Conservation (phyloP, 2,329 filamentous ascomycete species). For the Colletotrichum limetticola region DNA sequence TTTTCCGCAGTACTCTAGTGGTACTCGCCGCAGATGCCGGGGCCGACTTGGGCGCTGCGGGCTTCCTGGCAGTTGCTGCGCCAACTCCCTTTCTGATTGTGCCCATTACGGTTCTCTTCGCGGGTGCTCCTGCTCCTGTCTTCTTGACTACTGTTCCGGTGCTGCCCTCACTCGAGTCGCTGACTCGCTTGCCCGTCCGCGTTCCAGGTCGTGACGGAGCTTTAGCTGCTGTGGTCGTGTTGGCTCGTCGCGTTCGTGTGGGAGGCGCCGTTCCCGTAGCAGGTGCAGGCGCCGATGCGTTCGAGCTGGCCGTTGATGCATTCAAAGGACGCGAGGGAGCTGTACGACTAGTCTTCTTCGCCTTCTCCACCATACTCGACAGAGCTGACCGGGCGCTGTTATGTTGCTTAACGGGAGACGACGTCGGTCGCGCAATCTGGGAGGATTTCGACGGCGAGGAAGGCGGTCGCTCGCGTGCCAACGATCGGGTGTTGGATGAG, state of each 20-base stretch:
- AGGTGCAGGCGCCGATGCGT: conserved; percentile 37
- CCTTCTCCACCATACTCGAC: conserved; percentile 69
- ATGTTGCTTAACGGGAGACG: conserved; percentile 66
- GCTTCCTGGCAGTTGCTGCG: conserved; percentile 61
- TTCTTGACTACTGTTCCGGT: conserved; percentile 73
- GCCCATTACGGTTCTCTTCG: conserved; percentile 65
- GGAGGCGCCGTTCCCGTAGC: conserved; percentile 40
- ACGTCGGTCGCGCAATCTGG: conserved; percentile 67
- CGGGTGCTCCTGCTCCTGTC: conserved; percentile 48
- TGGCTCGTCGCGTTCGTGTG: conserved; percentile 45
- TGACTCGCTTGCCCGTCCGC: conserved; percentile 63
- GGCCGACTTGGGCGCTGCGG: conserved; percentile 54
- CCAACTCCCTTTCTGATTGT: conserved; percentile 64
- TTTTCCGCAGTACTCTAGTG: conserved; percentile 66
- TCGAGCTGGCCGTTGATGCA: conserved; percentile 56
- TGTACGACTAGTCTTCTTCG: conserved; percentile 65
- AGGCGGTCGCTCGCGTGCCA: conserved; percentile 60
- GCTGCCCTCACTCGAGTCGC: conserved; percentile 73
- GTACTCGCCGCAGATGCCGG: conserved; percentile 55
- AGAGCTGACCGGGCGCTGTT: conserved; percentile 54
- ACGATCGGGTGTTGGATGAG: conserved; percentile 80
- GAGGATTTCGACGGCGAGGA: conserved; percentile 65
- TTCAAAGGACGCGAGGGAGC: conserved; percentile 57
- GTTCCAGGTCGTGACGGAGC: conserved; percentile 51
- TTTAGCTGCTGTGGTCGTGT: conserved; percentile 49